phyloP scores from a whole-genome alignment of 768 basidiomycete genomes.

The Leucocoprinus leucothites region DNA sequence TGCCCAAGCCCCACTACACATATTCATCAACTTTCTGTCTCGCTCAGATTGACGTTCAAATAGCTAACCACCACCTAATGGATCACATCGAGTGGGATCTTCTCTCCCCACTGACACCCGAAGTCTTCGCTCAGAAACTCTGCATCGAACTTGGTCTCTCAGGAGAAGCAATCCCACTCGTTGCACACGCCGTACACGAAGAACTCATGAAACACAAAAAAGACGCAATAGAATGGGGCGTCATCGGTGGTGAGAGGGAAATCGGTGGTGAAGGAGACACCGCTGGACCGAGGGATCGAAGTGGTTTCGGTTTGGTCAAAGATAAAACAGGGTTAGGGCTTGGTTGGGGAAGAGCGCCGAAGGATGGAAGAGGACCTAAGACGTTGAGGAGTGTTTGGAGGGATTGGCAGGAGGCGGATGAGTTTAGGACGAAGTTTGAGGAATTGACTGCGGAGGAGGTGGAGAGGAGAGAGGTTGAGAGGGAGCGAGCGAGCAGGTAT shows the following conservation, averaged over 20 bases:
- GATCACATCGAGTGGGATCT: conserved; percentile 99
- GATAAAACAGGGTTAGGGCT: conserved; percentile 82
- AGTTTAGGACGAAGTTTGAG: conserved; percentile 86
- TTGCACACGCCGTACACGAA: conserved; percentile 93
- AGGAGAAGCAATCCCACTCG: conserved; percentile 84
- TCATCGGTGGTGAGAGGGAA: conserved; percentile 60
- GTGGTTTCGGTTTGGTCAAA: conserved; percentile 58
- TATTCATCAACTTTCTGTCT: background rate
- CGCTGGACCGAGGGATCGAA: conserved; percentile 39
- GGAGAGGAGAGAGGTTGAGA: conserved; percentile 84
- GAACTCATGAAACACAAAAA: conserved; percentile 95
- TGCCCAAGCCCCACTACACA: background rate
- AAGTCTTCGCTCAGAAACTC: conserved; percentile 75
- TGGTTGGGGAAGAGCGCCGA: conserved; percentile 73
- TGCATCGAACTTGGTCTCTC: conserved; percentile 84
- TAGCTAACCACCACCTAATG: conserved; percentile 84
- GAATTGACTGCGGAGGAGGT: conserved; percentile 88
- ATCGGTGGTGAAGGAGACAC: conserved; percentile 20
- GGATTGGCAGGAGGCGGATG: conserved; percentile 91
- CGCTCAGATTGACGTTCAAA: conserved; percentile 93
- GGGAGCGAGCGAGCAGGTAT: conserved; percentile 75
- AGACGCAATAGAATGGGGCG: conserved; percentile 92
- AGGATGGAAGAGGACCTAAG: conserved; percentile 78
- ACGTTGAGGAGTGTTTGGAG: conserved; percentile 86
- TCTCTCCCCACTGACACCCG: conserved; percentile 87